These are phyloP conservation scores for Hyaloscypha hepaticicola DNA, from an alignment of 495 filamentous ascomycete genomes.

Conservation along the genomic window DNA sequence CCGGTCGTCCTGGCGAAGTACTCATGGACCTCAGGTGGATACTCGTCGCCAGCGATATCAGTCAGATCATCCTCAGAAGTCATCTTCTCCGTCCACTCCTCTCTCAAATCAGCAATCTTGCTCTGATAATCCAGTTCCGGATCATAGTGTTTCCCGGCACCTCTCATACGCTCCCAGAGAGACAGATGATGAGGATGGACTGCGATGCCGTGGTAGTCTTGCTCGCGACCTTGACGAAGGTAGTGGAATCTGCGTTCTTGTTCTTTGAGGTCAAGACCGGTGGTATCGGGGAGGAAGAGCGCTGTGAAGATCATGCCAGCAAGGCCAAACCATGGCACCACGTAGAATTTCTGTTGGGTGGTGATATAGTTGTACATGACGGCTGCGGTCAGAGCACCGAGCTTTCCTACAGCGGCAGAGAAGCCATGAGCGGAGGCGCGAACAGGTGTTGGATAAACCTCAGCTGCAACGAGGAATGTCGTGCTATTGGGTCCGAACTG, in stretches of 20 bases:
- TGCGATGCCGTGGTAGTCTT: conserved; percentile 86
- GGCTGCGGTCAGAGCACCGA: conserved; percentile 78
- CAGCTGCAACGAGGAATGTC: conserved; percentile 88
- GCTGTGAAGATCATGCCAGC: conserved; percentile 73
- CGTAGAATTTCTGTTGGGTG: conserved; percentile 71
- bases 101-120: conserved; percentile 77
- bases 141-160: conserved; percentile 73
- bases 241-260: conserved; percentile 86
- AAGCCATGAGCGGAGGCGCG: conserved; percentile 90
- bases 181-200: conserved; percentile 84
- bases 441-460: conserved; percentile 86
- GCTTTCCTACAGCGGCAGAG: conserved; percentile 81
- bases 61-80: not conserved
- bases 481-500: conserved; percentile 93
- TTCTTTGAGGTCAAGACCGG: conserved; percentile 89
- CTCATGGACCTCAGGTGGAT: not conserved
- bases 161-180: conserved; percentile 71
- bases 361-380: conserved; percentile 88
- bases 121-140: conserved; percentile 72
- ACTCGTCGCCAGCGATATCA: not conserved
- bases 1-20: not conserved
- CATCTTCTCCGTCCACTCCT: no score
- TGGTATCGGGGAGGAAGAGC: conserved; percentile 87
- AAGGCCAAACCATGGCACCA: conserved; percentile 72
- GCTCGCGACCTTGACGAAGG: conserved; percentile 68